Base-by-base conservation (phyloP, 2,329 filamentous ascomycete species). In the Dothistroma septosporum region DNA sequence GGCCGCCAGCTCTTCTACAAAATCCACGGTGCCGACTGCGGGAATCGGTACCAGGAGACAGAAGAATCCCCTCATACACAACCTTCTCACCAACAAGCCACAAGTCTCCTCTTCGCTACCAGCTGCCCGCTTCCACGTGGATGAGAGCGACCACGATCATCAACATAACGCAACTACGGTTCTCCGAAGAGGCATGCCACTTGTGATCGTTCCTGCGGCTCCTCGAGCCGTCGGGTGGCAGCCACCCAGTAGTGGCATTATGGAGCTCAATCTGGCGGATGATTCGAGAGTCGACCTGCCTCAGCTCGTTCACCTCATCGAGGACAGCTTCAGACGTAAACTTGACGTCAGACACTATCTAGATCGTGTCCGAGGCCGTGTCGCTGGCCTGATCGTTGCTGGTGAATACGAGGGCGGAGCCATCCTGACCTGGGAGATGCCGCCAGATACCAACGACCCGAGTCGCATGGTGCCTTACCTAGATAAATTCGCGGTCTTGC, bases 321-420 rank as follows among this genome's bases (percentile, higher is more conserved):
- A 99, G 66, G 91, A 99, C 73, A 97, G 92, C 0, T 99, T 99
- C 73, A 85, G 86, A 60, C 85, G 92, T 46, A 89, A 89, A 71
- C 83, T 99, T 2, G 90, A 99, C 71, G 85, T 93, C 0, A 79
- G 88, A 22, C 85, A 93, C 73, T 99, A 97, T 72, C 80, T 99
- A 14, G 76, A 83, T 16, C 87, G 94, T n/a, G 86, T 97, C 57
- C 84, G 89, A 55, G 83, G 88, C 57, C 89, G 88, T 32, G 82
- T 97, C 12, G 94, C 94, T 0, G 94, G 93, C 2, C 82, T 99
- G 58, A 97, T 99, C 65, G 90, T 99, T 54, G 94, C 93, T 0
- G 94, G 94, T 7, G 90, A 96, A 71, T 99, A 99, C 75, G 94
- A 99, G 79, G 94, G 94, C 56, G 92, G 91, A 1, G 94, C 94